Base-by-base conservation (phyloP, 2,329 filamentous ascomycete species). In the Blastomyces parvus region DNA sequence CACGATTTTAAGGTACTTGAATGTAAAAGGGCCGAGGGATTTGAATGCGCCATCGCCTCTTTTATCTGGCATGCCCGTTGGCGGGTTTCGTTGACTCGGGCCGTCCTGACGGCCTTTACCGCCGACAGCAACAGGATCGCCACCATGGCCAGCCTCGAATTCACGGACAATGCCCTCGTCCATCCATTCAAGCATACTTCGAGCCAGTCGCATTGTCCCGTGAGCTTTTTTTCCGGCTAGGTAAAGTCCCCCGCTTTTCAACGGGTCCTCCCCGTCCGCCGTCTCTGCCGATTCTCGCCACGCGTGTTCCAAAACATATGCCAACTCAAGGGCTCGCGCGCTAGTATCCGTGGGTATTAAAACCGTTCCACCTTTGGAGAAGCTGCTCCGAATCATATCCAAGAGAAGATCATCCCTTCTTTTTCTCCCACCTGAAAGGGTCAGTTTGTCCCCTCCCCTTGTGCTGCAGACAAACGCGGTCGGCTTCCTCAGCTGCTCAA, bases 161-260 rank as follows among this genome's bases (percentile, higher is more conserved):
- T 97, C 93, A 62, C 91, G 87, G 52, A 96, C 88, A 64, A 99
- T 95, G 64, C 87, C 88, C 71, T 97, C 92, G 72, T 97, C 92
- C 92, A 99, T 97, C 94, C 94, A 99, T 73, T 99, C 94, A 40
- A 99, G 81, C 90, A 99, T 96, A 74, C 93, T 97, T 68, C 92
- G 84, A 33, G 93, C 90, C 68, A 97, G 90, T 61, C 91, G 84
- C 82, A 97, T 89, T 0, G 92, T 96, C 66, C 91, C 92, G 64
- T 90, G 88, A 67, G 90, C 89, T 65, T 91, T 96, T 64, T 87
- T 88, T 48, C 91, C 92, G 0, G 92, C 93, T 53, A 99, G 81
- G 72, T 91, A 97, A 0, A 97, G 80, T 59, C 79, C 80, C 11
- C 82, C 78, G 38, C 76, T 77, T 66, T 79, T 81, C 53, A 86